These are phyloP conservation scores for Ligustrum vulgare DNA, from an alignment of 257 asterid genomes.

Conservation along the genomic window DNA sequence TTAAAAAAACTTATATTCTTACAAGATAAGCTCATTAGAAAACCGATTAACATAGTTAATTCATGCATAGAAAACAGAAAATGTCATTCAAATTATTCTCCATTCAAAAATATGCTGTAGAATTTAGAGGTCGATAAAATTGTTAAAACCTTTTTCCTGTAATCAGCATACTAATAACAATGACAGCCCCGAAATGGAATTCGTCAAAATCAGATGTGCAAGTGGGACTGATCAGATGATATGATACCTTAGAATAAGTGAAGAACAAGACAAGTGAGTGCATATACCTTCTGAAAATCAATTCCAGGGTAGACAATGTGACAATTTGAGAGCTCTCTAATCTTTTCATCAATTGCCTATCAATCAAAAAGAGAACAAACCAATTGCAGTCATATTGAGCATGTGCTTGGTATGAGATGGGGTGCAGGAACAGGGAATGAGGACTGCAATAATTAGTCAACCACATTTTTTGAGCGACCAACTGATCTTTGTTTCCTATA, in stretches of 20 bases:
- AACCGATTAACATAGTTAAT: not conserved
- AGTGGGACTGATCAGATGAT: not conserved
- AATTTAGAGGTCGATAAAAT: not conserved
- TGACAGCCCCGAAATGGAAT: not conserved
- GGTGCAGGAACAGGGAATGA: not conserved
- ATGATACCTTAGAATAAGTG: conserved; percentile 4
- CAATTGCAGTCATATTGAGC: conserved; percentile 17
- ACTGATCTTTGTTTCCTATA: not conserved
- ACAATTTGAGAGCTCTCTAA: conserved; percentile 93
- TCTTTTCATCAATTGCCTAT: conserved; percentile 98
- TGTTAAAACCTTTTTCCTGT: not conserved
- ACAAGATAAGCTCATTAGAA: not conserved
- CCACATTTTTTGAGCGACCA: not conserved
- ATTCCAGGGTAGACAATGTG: conserved; percentile 90
- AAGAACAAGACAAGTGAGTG: conserved; percentile 21
- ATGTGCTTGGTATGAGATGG: not conserved
- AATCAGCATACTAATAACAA: not conserved
- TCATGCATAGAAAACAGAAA: not conserved
- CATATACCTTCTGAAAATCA: conserved; percentile 92
- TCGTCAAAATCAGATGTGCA: not conserved
- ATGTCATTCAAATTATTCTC: not conserved
- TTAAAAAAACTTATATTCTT: not conserved
- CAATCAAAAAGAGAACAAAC: conserved; percentile 22
- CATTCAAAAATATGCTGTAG: conserved; percentile 1
- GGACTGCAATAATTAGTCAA: conserved; percentile 5